phyloP scores from a whole-genome alignment of 73 alveolate species.

The Paramecium pentaurelia region DNA sequence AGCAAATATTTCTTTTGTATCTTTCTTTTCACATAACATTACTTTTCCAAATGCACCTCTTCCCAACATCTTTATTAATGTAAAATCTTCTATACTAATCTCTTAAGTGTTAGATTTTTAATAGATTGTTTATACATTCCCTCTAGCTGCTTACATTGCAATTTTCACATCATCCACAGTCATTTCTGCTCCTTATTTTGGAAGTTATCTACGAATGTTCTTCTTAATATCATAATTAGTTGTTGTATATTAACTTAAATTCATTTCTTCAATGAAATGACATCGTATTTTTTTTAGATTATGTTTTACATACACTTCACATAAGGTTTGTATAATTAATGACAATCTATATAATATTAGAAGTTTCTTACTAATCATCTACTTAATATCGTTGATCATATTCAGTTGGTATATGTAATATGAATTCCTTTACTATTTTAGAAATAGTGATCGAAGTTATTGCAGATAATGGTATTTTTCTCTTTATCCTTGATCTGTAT shows the following conservation, averaged over 20 bases:
- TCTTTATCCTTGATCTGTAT: conserved; percentile 37
- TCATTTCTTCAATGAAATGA: conserved; percentile 37
- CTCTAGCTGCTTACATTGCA: not conserved
- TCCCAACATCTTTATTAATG: conserved; percentile 74
- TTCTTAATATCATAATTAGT: conserved; percentile 29
- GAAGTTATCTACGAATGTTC: conserved; percentile 33
- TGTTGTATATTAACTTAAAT: not conserved
- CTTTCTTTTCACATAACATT: conserved; percentile 77
- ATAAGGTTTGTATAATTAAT: conserved; percentile 16
- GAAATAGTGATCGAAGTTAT: conserved; percentile 26
- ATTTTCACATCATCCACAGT: conserved; percentile 3
- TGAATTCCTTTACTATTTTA: conserved; percentile 17
- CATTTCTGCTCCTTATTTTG: conserved; percentile 40
- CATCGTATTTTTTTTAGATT: conserved; percentile 40
- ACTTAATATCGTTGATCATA: conserved; percentile 38
- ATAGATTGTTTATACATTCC: not conserved
- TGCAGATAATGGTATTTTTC: conserved; percentile 23
- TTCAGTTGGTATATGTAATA: conserved; percentile 50
- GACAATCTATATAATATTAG: not conserved
- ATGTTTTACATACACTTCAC: conserved; percentile 30
- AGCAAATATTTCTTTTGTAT: conserved; percentile 78
- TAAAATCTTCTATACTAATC: conserved; percentile 46
- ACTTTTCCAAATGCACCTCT: conserved; percentile 91
- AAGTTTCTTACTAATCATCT: conserved; percentile 40
- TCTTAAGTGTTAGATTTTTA: not conserved